Evolutionary conservation across 2,329 filamentous ascomycete genomes (phyloP), one percentile per base, ranked within the genome.

Genomic region (Fusarium nodosum): DNA sequence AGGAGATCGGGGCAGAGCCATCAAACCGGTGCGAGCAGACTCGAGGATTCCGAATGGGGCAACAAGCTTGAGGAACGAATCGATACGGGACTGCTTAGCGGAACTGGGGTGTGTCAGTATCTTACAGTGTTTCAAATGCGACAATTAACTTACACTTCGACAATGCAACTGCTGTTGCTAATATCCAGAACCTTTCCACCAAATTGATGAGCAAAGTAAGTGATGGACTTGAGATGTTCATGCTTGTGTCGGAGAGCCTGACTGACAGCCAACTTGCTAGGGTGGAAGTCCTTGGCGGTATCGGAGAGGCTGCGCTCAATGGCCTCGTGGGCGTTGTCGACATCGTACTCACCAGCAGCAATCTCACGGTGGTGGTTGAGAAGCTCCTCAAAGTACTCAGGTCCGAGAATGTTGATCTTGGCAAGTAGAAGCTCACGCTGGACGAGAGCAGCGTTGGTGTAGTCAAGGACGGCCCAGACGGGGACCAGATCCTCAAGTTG

Each of bases 331-430:
- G 72, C 76, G 7, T 74, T 69, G 59, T 92, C 90, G 34, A 79
- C 75, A 11, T 83, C 80, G 33, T 76, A 71, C 18, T 83, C 82
- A 46, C 79, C 79, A 20, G 83, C 81, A 28, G 86, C 85, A 56
- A 98, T 97, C 83, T 98, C 96, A 62, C 94, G 90, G 82, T 99
- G 96, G 81, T 99, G 96, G 57, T 93, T 91, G 72, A 97, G 89
- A 59, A 99, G 87, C 83, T 99, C 96, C 83, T 98, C 95, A 75
- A 97, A 99, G 83, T 97, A 97, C 84, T 99, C 96, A 8, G 96
- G 96, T 1, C 96, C 96, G 38, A 99, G 87, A 66, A 97, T 97
- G 80, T 95, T 97, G 82, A 99, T 88, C 86, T 99, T 99, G 75
- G 96, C 95, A 38, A 99, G 89, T 11, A 99, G 87, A 31, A 99